A percentile compares a stretch with the other conserved stretches of the same genome.
phyloP scores from a whole-genome alignment of 768 basidiomycete species.

The Boletus reticuloceps region DNA sequence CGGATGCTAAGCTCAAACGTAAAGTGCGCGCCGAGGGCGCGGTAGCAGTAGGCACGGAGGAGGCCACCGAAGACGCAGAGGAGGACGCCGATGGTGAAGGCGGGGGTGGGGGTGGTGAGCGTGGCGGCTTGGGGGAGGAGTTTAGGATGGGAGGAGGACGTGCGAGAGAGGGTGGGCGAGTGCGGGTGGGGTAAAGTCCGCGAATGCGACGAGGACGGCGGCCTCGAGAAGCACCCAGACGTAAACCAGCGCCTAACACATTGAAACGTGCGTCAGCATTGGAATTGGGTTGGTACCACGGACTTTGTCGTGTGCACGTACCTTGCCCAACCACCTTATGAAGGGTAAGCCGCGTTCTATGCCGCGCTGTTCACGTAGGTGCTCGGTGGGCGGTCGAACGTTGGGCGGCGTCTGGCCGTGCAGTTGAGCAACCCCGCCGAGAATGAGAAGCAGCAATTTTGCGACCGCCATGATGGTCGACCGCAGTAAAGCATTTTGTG shows the following conservation, averaged over 20 bases:
- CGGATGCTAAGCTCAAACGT: constrained; percentile 25
- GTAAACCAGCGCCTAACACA: background rate
- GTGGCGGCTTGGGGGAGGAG: background rate
- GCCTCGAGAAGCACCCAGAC: constrained; percentile 9
- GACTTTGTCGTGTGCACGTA: background rate
- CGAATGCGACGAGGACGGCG: background rate
- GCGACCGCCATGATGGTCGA: background rate
- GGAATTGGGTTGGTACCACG: background rate
- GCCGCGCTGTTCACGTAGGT: constrained; percentile 12
- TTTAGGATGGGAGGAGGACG: background rate
- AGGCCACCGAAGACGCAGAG: constrained; percentile 3
- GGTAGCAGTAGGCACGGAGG: constrained; percentile 18
- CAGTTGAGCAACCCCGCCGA: background rate
- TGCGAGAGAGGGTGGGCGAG: background rate
- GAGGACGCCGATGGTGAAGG: constrained; percentile 5
- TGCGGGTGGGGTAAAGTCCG: background rate
- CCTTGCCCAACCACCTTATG: too few relatives aligned
- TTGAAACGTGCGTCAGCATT: background rate
- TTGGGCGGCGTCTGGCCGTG: constrained; percentile 14
- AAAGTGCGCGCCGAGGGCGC: constrained; percentile 20
- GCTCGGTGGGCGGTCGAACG: constrained; percentile 3
- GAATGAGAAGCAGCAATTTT: constrained; percentile 8
- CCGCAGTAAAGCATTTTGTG: too few relatives aligned
- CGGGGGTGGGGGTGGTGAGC: background rate
- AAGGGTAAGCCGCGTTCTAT: background rate